These are phyloP conservation scores for Claviceps maximensis DNA, from an alignment of 2,329 filamentous ascomycete genomes.

Conservation along the genomic window DNA sequence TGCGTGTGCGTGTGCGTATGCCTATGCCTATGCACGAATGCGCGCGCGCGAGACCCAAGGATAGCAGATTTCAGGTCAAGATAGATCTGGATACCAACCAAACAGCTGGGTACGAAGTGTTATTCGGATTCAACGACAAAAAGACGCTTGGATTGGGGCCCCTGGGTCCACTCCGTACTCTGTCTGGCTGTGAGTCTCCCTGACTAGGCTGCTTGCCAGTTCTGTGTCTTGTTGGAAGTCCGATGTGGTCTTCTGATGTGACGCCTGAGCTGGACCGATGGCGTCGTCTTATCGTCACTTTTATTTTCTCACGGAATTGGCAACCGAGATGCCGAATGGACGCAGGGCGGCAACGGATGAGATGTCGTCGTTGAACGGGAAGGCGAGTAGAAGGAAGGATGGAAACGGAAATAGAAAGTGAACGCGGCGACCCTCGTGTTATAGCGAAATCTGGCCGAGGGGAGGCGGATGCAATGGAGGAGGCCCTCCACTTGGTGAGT, in stretches of 20 bases:
- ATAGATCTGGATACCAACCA: neutral
- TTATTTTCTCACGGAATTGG: neutral
- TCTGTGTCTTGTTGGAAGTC: too few species aligned
- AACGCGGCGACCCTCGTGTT: neutral
- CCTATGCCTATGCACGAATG: too few species aligned
- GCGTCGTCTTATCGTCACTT: neutral
- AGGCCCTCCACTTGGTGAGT: neutral
- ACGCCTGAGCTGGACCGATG: neutral
- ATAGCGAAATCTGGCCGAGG: neutral
- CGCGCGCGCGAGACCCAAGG: neutral
- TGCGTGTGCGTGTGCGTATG: neutral
- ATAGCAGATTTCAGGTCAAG: neutral
- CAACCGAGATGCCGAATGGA: neutral
- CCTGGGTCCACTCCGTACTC: neutral
- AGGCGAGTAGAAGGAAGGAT: neutral
- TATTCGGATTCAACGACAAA: neutral
- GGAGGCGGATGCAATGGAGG: neutral
- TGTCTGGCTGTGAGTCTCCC: too few species aligned
- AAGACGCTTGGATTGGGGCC: neutral
- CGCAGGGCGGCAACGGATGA: neutral
- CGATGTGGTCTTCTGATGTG: neutral
- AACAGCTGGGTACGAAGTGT: neutral
- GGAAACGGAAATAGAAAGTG: neutral
- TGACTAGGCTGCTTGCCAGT: neutral
- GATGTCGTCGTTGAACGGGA: neutral